A percentile compares a stretch with the other conserved stretches of the same genome.
phyloP scores from a whole-genome alignment of 495 filamentous ascomycete genomes.

The Penicillium simplicissimum region DNA sequence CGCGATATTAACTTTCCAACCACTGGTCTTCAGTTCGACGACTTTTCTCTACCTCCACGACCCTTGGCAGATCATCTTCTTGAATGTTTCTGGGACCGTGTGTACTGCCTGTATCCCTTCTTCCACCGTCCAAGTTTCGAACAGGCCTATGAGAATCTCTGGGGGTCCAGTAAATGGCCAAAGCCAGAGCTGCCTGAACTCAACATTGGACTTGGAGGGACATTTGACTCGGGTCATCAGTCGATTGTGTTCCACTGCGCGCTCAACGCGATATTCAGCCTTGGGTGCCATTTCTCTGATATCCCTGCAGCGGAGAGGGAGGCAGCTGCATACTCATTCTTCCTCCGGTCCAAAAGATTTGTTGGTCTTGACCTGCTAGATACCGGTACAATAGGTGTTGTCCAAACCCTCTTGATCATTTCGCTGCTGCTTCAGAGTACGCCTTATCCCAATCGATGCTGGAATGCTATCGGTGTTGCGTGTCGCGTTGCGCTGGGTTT shows the following conservation, averaged over 20 bases:
- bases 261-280: constrained; percentile 47
- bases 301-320: constrained; percentile 38
- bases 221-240: constrained; percentile 37
- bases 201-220: constrained; percentile 44
- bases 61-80: constrained; percentile 47
- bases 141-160: constrained; percentile 45
- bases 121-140: constrained; percentile 48
- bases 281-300: constrained; percentile 48
- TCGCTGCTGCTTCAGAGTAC: constrained; percentile 48
- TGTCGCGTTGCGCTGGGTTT: constrained; percentile 50
- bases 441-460: constrained; percentile 47
- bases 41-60: constrained; percentile 43
- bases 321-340: constrained; percentile 42
- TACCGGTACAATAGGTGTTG: constrained; percentile 42
- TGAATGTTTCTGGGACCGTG: constrained; percentile 40
- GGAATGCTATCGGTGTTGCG: constrained; percentile 50
- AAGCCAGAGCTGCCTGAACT: constrained; percentile 23
- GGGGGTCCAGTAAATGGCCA: constrained; percentile 31
- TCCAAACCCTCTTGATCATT: constrained; percentile 48
- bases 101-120: constrained; percentile 48
- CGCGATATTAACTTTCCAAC: constrained; percentile 21
- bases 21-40: constrained; percentile 26
- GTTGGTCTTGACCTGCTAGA: constrained; percentile 49
- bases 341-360: constrained; percentile 45
- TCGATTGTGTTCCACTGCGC: constrained; percentile 48